These are phyloP conservation scores for Atractiella rhizophila DNA, from an alignment of 768 basidiomycete genomes.

Conservation along the genomic window DNA sequence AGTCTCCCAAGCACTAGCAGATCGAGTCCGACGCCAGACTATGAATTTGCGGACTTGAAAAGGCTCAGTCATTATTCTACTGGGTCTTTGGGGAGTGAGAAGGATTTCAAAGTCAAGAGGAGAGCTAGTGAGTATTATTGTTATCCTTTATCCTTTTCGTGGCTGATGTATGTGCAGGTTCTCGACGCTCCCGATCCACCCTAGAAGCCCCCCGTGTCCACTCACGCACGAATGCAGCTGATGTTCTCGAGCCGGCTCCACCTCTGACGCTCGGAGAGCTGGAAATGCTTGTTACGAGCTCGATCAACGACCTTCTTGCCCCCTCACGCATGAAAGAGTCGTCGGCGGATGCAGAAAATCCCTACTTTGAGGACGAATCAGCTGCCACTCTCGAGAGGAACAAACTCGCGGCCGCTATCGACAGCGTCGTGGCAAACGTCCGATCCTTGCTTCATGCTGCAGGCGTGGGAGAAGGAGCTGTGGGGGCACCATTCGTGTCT, in stretches of 20 bases:
- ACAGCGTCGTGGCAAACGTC: conserved; percentile 10
- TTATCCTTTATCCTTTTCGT: too few species aligned
- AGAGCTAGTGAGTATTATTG: too few species aligned
- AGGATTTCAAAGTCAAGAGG: too few species aligned
- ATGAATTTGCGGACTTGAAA: too few species aligned
- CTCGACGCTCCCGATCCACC: too few species aligned
- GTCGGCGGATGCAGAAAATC: not conserved
- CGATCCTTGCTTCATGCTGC: conserved; percentile 7
- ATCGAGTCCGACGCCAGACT: too few species aligned
- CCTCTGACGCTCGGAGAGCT: conserved; percentile 9
- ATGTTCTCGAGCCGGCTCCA: conserved; percentile 7
- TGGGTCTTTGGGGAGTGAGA: too few species aligned
- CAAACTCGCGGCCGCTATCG: conserved; percentile 1
- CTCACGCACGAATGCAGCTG: too few species aligned
- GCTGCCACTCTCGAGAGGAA: conserved; percentile 1
- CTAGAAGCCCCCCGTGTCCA: too few species aligned
- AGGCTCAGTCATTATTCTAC: too few species aligned
- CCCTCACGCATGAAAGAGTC: not conserved
- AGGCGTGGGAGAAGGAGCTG: conserved; percentile 2
- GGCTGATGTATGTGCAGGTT: too few species aligned
- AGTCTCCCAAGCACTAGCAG: too few species aligned
- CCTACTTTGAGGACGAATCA: not conserved
- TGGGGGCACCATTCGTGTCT: not conserved
- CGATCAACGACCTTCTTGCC: conserved; percentile 4
- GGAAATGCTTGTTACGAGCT: conserved; percentile 1